Percentiles rank a stretch among this genome's conserved stretches.
Conservation (phyloP, 2,329 filamentous ascomycete genomes). For the Eutypa lata region DNA sequence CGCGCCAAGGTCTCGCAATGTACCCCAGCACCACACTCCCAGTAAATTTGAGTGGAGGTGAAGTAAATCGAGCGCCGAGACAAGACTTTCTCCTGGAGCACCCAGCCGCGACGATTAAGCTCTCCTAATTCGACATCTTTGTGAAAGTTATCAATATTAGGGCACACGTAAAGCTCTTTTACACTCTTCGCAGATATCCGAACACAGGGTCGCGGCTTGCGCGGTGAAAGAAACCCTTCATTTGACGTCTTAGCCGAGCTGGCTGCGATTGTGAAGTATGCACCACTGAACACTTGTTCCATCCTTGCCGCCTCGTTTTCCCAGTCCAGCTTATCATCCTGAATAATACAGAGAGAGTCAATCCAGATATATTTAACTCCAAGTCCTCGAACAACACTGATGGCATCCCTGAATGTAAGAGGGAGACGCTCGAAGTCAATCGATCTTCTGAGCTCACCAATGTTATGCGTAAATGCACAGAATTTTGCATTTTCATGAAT, state of each 20-base stretch:
- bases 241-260: background rate
- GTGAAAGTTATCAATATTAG: slow-evolving; percentile 18
- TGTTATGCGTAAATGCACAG: too few relatives aligned
- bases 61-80: slow-evolving; percentile 26
- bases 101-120: slow-evolving; percentile 24
- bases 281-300: background rate
- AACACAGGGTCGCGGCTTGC: background rate
- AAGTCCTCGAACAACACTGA: background rate
- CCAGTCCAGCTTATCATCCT: background rate
- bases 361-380: background rate
- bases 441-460: too few relatives aligned
- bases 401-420: slow-evolving; percentile 4
- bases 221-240: background rate
- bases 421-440: too few relatives aligned
- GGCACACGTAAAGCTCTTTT: slow-evolving; percentile 1
- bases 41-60: slow-evolving; percentile 23
- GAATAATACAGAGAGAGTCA: too few relatives aligned
- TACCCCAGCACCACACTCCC: slow-evolving; percentile 17
- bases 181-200: background rate
- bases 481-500: too few relatives aligned
- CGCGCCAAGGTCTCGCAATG: slow-evolving; percentile 6
- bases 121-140: slow-evolving; percentile 14
- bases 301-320: background rate
- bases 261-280: background rate
- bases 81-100: slow-evolving; percentile 24